phyloP scores from a whole-genome alignment of 495 filamentous ascomycete genomes.

The Letharia columbiana region DNA sequence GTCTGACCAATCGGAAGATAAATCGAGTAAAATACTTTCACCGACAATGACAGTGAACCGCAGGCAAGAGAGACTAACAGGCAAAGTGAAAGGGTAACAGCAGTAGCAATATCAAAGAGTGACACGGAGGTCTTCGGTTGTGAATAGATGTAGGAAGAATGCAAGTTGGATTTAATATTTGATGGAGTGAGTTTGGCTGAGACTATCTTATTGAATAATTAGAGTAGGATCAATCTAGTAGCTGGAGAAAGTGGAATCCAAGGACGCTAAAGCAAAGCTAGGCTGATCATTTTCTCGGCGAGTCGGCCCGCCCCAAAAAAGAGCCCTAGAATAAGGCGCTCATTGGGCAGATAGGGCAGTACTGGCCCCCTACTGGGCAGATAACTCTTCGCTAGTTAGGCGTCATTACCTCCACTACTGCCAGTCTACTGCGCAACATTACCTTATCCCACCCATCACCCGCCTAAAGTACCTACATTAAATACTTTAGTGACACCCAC shows the following conservation, averaged over 20 bases:
- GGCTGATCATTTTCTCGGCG: not conserved
- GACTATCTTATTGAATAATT: too few relatives aligned
- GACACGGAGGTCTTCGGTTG: not conserved
- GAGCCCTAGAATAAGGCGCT: not conserved
- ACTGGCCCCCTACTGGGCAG: too few relatives aligned
- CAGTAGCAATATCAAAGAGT: not conserved
- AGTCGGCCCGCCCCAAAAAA: not conserved
- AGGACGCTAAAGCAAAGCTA: not conserved
- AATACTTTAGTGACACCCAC: too few relatives aligned
- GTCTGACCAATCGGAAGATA: constrained; percentile 8
- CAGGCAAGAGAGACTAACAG: not conserved
- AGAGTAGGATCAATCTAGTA: too few relatives aligned
- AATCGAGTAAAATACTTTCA: not conserved
- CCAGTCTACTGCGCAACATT: not conserved
- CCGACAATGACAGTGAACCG: not conserved
- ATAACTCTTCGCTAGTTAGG: not conserved
- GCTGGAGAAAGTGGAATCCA: not conserved
- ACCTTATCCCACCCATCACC: not conserved
- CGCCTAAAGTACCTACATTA: too few relatives aligned
- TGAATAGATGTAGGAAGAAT: not conserved
- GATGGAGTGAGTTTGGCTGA: too few relatives aligned
- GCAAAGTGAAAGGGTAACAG: too few relatives aligned
- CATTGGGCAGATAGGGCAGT: too few relatives aligned
- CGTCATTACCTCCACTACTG: not conserved
- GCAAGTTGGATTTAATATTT: too few relatives aligned